phyloP scores from a whole-genome alignment of 2,329 filamentous ascomycete species.

The Didymella pomorum region DNA sequence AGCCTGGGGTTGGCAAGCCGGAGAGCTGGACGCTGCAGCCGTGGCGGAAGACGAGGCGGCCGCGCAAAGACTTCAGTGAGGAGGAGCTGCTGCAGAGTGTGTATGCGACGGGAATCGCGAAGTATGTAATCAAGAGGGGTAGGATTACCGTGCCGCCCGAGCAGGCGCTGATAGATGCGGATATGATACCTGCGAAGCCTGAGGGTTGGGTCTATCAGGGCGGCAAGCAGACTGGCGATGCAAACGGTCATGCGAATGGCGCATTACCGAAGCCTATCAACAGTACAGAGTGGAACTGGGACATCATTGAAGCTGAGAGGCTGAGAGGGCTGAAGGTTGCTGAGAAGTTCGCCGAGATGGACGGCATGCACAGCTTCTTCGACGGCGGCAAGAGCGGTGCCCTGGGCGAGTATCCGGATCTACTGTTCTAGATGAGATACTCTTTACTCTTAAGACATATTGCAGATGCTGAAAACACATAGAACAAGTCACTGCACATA shows the following conservation, averaged over 20 bases:
- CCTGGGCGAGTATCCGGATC: conserved; percentile 54
- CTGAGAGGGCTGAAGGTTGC: conserved; percentile 63
- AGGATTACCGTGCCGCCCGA: conserved; percentile 86
- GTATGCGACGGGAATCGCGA: conserved; percentile 59
- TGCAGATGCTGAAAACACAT: not conserved
- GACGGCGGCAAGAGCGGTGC: conserved; percentile 53
- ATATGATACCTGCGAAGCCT: conserved; percentile 77
- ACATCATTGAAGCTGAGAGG: conserved; percentile 66
- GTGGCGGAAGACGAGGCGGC: conserved; percentile 42
- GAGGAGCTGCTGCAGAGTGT: conserved; percentile 54
- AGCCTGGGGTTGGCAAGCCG: conserved; percentile 54
- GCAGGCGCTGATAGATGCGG: conserved; percentile 73
- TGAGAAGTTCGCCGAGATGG: conserved; percentile 62
- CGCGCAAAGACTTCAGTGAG: conserved; percentile 31
- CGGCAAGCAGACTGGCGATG: conserved; percentile 11
- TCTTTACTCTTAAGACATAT: conserved; percentile 4
- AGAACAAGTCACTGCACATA: not conserved
- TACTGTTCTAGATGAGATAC: conserved; percentile 34
- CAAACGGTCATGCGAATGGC: conserved; percentile 22
- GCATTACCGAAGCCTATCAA: conserved; percentile 42
- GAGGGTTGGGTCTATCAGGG: conserved; percentile 58
- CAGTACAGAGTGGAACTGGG: conserved; percentile 64
- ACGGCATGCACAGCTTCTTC: conserved; percentile 62
- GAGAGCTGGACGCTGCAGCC: conserved; percentile 56
- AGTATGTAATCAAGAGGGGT: conserved; percentile 61